Evolutionary conservation across 2,329 filamentous ascomycete genomes (phyloP), one percentile per base, ranked within the genome.

Genomic region (Myrmaecium sp.): DNA sequence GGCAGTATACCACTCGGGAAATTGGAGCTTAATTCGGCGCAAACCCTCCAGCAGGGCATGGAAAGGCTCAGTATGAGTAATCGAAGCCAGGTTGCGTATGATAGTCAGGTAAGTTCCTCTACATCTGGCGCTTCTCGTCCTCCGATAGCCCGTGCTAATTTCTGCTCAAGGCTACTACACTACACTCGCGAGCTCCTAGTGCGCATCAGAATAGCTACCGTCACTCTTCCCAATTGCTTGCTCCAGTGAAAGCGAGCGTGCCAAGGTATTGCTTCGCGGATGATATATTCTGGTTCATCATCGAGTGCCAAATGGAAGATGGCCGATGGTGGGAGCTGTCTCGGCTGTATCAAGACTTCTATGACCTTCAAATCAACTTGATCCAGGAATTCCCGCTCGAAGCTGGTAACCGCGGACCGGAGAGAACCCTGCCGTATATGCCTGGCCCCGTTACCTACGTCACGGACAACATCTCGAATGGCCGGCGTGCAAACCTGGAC

Each of bases 231-330:
- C 32, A 43, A 53, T 56, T 82, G 5, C 70, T 74, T 37, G 77
- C 83, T 2, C 86, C 89, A 0, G 58, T 91, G 25, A 70, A 72
- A 30, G 89, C 86, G 8, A 76, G 72, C 27, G 92, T 95, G 40
- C 84, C 86, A 10, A 69, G 82, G 34, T 95, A 93, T 56, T 92
- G 82, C 51, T 95, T 91, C 44, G 82, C 83, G 32, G 86, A 95
- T 46, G 84, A 94, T 40, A 94, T 94, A 51, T 95, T 95, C 54
- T 95, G 89, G 82, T 98, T 95, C 45, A 80, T 94, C 29, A 86
- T 98, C 32, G 84, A 94, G 50, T 82, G 80, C 14, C 67, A 75
- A 41, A 69, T 95, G 51, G 82, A 93, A 44, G 84, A 95, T 46
- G 84, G 83, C 25, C 69, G 80, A 24, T 75, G 80, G 45, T 95